phyloP scores from a whole-genome alignment of 2,329 filamentous ascomycete species.

The Colletotrichum higginsianum region DNA sequence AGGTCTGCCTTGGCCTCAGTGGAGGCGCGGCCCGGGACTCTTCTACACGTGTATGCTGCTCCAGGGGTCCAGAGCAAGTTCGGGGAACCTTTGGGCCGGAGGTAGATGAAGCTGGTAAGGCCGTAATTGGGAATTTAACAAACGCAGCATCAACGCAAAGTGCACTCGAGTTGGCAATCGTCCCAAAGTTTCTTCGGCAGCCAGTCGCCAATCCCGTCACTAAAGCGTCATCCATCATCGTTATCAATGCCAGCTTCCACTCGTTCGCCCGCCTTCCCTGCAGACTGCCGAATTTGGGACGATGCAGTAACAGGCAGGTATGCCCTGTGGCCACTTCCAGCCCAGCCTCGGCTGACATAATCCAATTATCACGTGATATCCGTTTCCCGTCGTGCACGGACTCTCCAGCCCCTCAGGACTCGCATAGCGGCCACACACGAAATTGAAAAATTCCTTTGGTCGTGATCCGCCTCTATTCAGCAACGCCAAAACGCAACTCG shows the following conservation, averaged over 20 bases:
- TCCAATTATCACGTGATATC: conserved; percentile 52
- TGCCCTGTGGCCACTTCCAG: neutral
- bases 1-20: conserved; percentile 17
- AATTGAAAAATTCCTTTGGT: conserved; percentile 60
- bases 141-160: conserved; percentile 5
- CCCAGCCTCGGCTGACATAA: conserved; percentile 49
- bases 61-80: conserved; percentile 18
- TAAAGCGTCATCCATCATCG: conserved; percentile 1
- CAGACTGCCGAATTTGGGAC: neutral
- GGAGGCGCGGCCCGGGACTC: neutral
- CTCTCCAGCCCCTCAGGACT: conserved; percentile 57
- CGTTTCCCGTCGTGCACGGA: conserved; percentile 35
- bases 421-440: conserved; percentile 63
- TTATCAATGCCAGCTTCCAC: neutral
- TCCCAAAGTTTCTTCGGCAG: conserved; percentile 4
- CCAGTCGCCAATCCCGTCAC: neutral
- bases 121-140: neutral
- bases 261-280: neutral
- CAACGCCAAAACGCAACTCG: conserved; percentile 49
- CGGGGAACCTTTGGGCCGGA: conserved; percentile 3
- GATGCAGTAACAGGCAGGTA: neutral
- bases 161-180: conserved; percentile 16
- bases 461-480: conserved; percentile 43
- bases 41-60: neutral
- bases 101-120: conserved; percentile 24